Percentiles rank a stretch among this genome's conserved stretches.
phyloP scores from a whole-genome alignment of 1,284 basidiomycete species.

The Naganishia liquefaciens region DNA sequence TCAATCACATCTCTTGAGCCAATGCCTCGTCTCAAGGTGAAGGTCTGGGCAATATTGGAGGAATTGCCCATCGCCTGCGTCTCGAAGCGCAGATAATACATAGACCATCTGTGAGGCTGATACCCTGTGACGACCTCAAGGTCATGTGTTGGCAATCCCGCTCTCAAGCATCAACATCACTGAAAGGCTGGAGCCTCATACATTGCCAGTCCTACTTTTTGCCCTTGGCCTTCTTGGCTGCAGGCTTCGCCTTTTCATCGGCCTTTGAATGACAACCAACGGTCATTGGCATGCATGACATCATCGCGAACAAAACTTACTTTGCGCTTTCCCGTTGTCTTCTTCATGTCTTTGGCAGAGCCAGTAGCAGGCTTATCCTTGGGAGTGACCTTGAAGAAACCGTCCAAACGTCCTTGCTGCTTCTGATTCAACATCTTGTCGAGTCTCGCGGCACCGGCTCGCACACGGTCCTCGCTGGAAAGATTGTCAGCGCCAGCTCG shows the following conservation, averaged over 20 bases:
- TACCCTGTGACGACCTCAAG: too few species aligned
- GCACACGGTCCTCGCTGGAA: conserved; percentile 87
- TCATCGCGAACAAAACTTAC: conserved; percentile 48
- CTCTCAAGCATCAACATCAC: too few species aligned
- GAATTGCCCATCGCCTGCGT: too few species aligned
- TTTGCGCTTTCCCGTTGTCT: conserved; percentile 68
- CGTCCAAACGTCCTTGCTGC: conserved; percentile 93
- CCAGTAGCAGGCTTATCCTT: conserved; percentile 54
- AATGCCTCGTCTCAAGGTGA: too few species aligned
- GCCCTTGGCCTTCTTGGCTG: conserved; percentile 43
- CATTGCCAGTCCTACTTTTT: conserved; percentile 37
- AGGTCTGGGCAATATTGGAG: too few species aligned
- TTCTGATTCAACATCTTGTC: conserved; percentile 83
- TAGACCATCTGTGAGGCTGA: too few species aligned
- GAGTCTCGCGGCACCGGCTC: conserved; percentile 92
- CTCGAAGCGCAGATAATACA: too few species aligned
- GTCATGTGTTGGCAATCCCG: too few species aligned
- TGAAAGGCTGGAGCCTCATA: too few species aligned
- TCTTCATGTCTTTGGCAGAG: conserved; percentile 39
- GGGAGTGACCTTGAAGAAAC: conserved; percentile 81
- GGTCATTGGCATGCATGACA: not conserved
- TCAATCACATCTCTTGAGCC: too few species aligned
- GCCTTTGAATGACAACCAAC: conserved; percentile 31
- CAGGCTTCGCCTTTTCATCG: conserved; percentile 42
- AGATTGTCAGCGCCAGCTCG: conserved; percentile 31